phyloP scores from a whole-genome alignment of 140 eudicot genomes.

The Senecio squalidus region DNA sequence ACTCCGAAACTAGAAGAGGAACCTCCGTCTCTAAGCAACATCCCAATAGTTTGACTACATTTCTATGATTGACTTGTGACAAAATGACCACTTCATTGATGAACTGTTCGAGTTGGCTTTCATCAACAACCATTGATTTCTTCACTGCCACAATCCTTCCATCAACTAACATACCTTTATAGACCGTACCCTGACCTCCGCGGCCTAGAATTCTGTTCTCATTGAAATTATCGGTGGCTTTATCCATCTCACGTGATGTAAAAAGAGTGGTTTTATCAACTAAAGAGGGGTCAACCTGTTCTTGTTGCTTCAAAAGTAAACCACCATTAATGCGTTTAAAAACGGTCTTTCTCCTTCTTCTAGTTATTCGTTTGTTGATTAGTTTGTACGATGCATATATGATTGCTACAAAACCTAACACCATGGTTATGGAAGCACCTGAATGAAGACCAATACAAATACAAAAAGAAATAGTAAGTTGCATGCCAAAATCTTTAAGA shows the following conservation, averaged over 20 bases:
- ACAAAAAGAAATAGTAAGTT: not conserved
- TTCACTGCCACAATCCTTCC: conserved; percentile 23
- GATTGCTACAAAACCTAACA: not conserved
- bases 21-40: conserved; percentile 26
- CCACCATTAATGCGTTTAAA: conserved; percentile 26
- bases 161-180: conserved; percentile 27
- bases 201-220: conserved; percentile 22
- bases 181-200: conserved; percentile 27
- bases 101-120: conserved; percentile 20
- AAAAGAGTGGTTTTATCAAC: conserved; percentile 26
- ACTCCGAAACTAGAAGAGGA: conserved; percentile 19
- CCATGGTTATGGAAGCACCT: not conserved
- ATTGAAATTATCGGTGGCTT: conserved; percentile 23
- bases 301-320: conserved; percentile 16
- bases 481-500: not conserved
- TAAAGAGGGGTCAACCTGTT: conserved; percentile 7
- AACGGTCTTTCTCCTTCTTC: not conserved
- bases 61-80: conserved; percentile 20
- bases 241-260: conserved; percentile 18
- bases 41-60: conserved; percentile 18
- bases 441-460: conserved; percentile 3
- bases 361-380: not conserved
- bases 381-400: not conserved
- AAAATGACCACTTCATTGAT: conserved; percentile 21
- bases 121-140: conserved; percentile 16